Conservation (phyloP, 257 asterid species). For the Anisodus tanguticus region DNA sequence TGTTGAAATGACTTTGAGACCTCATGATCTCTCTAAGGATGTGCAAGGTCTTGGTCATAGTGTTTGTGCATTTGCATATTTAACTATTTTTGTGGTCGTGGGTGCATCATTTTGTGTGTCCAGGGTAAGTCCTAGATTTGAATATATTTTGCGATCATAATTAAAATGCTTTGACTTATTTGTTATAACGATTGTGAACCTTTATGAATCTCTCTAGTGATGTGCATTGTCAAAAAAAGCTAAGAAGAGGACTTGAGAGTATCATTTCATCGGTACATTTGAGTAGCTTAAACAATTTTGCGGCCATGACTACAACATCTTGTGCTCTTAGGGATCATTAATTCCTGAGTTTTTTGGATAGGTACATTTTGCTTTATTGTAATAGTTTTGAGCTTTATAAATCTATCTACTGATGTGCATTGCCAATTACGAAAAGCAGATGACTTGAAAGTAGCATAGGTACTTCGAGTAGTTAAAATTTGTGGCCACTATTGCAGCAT, state of each 20-base stretch:
- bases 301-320: not conserved
- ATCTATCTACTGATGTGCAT: not conserved
- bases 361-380: not conserved
- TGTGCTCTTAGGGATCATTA: too few relatives aligned
- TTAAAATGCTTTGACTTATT: not conserved
- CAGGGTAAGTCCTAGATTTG: not conserved
- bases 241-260: not conserved
- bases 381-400: too few relatives aligned
- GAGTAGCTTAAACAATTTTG: not conserved
- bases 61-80: not conserved
- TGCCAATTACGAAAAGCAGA: not conserved
- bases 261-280: not conserved
- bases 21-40: conserved; percentile 6
- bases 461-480: not conserved
- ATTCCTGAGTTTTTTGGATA: not conserved
- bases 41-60: not conserved
- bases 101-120: not conserved
- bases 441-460: not conserved
- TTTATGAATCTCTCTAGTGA: not conserved
- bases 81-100: not conserved
- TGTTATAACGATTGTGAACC: not conserved
- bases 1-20: not conserved
- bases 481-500: not conserved
- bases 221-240: not conserved
- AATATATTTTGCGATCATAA: not conserved